Evolutionary conservation across 1,284 basidiomycete genomes (phyloP).

Genomic region (Sutorius eximius): DNA sequence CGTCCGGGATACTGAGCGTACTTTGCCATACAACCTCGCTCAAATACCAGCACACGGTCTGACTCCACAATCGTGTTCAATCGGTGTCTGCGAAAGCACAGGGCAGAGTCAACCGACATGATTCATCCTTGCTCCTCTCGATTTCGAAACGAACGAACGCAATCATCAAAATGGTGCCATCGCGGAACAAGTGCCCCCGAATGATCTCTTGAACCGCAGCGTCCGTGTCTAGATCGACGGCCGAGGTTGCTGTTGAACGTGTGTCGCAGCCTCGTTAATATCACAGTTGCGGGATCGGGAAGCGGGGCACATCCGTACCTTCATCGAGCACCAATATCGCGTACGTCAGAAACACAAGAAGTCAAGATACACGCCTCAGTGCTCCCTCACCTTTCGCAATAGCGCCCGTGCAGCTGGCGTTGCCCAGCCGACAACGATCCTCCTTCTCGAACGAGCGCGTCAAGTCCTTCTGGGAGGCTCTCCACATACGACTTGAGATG

Average conservation of each 20-base stretch:
- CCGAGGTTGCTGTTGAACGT: not conserved
- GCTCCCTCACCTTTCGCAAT: not conserved
- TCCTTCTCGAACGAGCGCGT: not conserved
- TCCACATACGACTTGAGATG: not conserved
- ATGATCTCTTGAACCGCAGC: not conserved
- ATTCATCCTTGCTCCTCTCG: not conserved
- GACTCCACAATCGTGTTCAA: constrained; percentile 60
- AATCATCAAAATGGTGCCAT: constrained; percentile 61
- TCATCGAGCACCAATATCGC: not conserved
- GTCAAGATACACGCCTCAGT: not conserved
- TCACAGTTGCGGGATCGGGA: no score
- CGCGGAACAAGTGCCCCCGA: not conserved
- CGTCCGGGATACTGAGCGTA: no score
- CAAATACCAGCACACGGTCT: not conserved
- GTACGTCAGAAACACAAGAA: no score
- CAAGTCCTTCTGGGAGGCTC: not conserved
- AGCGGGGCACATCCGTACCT: not conserved
- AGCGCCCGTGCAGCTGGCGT: not conserved
- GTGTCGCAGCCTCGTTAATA: not conserved
- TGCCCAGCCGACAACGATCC: not conserved
- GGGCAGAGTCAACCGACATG: not conserved
- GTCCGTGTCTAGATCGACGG: not conserved
- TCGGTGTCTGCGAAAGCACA: constrained; percentile 58
- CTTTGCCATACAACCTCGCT: constrained; percentile 50
- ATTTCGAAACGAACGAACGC: constrained; percentile 49